Conservation (phyloP, 352 stramenopile species). For the Lagenidium sp. region DNA sequence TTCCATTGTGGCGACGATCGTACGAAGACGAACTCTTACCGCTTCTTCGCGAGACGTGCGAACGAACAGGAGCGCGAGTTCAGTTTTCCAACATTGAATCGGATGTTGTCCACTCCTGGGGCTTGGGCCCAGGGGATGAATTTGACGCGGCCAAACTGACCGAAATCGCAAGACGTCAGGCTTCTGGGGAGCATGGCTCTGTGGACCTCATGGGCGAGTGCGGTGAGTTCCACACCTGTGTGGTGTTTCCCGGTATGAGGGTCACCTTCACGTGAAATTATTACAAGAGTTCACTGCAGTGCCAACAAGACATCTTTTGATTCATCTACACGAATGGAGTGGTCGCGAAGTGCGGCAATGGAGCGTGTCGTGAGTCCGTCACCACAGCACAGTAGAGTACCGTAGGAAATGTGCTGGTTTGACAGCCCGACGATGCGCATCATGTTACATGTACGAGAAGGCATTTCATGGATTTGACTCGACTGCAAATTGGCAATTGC, state of each 20-base stretch:
- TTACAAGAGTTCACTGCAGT: too few species aligned
- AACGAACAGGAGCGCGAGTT: slow-evolving; percentile 26
- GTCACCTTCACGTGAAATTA: too few species aligned
- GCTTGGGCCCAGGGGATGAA: slow-evolving; percentile 26
- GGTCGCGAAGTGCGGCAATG: too few species aligned
- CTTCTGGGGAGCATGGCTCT: background rate
- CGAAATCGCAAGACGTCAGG: slow-evolving; percentile 2
- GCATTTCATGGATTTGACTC: too few species aligned
- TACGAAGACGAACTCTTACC: slow-evolving; percentile 56
- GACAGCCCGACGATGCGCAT: too few species aligned
- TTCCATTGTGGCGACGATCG: slow-evolving; percentile 70
- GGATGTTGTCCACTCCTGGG: slow-evolving; percentile 6
- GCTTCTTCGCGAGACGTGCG: slow-evolving; percentile 40
- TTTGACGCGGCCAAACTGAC: slow-evolving; percentile 24
- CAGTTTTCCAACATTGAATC: slow-evolving; percentile 53
- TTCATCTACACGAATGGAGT: too few species aligned
- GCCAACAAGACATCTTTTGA: too few species aligned
- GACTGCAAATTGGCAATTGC: too few species aligned
- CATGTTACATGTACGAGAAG: too few species aligned
- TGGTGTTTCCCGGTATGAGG: slow-evolving; percentile 68
- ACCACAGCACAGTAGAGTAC: too few species aligned
- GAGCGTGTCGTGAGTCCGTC: too few species aligned
- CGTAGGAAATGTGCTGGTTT: too few species aligned
- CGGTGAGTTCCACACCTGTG: slow-evolving; percentile 88
- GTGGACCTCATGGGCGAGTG: slow-evolving; percentile 85